Percentiles rank a stretch among this genome's conserved stretches.
phyloP scores from a whole-genome alignment of 2,329 filamentous ascomycete species.

The Malbranchea zuffiana region DNA sequence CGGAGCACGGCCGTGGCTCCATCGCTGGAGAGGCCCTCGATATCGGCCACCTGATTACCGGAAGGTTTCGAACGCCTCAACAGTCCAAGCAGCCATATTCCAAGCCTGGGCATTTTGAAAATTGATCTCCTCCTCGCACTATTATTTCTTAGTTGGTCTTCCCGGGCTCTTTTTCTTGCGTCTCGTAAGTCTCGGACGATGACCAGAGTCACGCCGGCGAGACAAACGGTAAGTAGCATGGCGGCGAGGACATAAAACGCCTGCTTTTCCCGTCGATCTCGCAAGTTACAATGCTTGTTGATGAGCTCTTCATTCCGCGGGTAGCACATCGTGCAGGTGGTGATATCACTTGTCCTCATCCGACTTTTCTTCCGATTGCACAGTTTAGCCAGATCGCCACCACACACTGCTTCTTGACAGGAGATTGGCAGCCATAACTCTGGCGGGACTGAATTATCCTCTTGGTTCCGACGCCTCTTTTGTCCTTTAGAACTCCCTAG shows the following conservation, averaged over 20 bases:
- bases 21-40: too few relatives aligned
- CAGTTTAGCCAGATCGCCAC: conserved; percentile 3
- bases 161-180: neutral
- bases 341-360: neutral
- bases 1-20: too few relatives aligned
- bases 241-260: conserved; percentile 6
- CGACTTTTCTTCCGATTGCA: conserved; percentile 2
- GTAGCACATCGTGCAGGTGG: conserved; percentile 12
- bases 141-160: too few relatives aligned
- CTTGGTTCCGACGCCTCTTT: too few relatives aligned
- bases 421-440: too few relatives aligned
- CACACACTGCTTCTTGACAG: conserved; percentile 10
- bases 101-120: too few relatives aligned
- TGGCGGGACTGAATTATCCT: too few relatives aligned
- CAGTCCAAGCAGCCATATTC: too few relatives aligned
- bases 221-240: conserved; percentile 2
- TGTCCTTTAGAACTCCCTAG: too few relatives aligned
- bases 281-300: neutral
- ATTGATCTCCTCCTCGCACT: too few relatives aligned
- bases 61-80: too few relatives aligned
- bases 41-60: too few relatives aligned
- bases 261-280: conserved; percentile 5
- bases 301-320: conserved; percentile 10
- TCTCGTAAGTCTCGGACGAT: conserved; percentile 2
- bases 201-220: neutral